A percentile compares a stretch with the other conserved stretches of the same genome.
Conservation (phyloP, 768 basidiomycete genomes). For the Lentinula aciculospora region DNA sequence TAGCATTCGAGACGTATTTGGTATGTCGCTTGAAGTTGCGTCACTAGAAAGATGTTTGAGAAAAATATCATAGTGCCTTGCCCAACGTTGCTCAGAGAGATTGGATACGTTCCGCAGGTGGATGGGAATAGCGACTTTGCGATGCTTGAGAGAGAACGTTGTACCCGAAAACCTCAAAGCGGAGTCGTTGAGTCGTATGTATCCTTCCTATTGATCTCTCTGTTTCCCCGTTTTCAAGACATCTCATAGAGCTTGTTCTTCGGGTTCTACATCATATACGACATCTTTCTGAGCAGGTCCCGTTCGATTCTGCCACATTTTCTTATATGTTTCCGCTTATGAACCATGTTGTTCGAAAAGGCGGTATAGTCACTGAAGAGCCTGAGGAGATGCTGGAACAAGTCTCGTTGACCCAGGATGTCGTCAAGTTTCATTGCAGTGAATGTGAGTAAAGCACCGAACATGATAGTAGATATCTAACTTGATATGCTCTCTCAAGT, state of each 20-base stretch:
- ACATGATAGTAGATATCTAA: background rate
- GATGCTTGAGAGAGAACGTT: conserved; percentile 57
- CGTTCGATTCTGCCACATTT: conserved; percentile 84
- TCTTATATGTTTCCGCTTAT: conserved; percentile 77
- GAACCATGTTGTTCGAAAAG: conserved; percentile 56
- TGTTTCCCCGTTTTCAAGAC: conserved; percentile 2
- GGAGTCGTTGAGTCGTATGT: conserved; percentile 64
- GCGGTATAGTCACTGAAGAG: conserved; percentile 60
- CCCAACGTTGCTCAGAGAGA: conserved; percentile 68
- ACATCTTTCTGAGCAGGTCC: conserved; percentile 71
- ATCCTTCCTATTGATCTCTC: background rate
- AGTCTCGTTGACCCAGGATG: conserved; percentile 64
- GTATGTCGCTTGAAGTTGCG: conserved; percentile 34
- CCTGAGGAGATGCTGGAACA: conserved; percentile 78
- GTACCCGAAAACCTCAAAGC: conserved; percentile 69
- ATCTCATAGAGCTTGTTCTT: conserved; percentile 57
- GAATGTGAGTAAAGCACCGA: conserved; percentile 50
- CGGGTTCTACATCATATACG: conserved; percentile 85
- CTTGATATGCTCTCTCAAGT: conserved; percentile 42
- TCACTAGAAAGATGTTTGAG: background rate
- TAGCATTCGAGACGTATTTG: conserved; percentile 73
- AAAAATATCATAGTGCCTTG: conserved; percentile 45
- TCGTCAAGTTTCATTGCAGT: conserved; percentile 65
- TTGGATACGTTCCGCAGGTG: conserved; percentile 63
- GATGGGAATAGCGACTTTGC: conserved; percentile 80